phyloP scores from a whole-genome alignment of 306 rosid genomes.

The Corylus heterophylla region DNA sequence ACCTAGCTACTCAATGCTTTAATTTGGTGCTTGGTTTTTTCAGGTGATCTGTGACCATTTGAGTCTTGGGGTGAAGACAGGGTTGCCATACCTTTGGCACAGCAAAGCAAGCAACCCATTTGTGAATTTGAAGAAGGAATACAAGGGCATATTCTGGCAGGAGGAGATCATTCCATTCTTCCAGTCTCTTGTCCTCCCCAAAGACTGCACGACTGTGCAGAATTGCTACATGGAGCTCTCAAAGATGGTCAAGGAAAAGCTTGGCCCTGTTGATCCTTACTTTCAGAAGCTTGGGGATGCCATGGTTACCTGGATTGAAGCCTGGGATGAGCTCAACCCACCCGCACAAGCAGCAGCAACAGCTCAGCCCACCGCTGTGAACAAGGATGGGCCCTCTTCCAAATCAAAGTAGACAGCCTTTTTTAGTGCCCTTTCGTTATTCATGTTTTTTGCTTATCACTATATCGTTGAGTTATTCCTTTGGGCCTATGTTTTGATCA shows the following conservation, averaged over 20 bases:
- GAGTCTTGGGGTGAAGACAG: conserved; percentile 44
- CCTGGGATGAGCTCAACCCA: conserved; percentile 79
- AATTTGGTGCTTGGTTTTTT: conserved; percentile 8
- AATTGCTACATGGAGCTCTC: conserved; percentile 50
- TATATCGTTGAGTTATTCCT: not conserved
- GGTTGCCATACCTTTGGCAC: conserved; percentile 51
- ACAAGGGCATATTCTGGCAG: conserved; percentile 51
- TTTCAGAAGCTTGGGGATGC: conserved; percentile 64
- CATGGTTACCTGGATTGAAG: conserved; percentile 79
- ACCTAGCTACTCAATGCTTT: not conserved
- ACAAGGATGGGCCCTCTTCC: not conserved
- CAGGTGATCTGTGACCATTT: conserved; percentile 54
- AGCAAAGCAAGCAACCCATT: conserved; percentile 63
- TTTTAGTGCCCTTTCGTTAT: not conserved
- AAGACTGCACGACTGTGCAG: conserved; percentile 40
- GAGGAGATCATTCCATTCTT: conserved; percentile 51
- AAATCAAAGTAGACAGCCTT: not conserved
- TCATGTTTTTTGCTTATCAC: not conserved
- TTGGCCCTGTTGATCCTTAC: conserved; percentile 41
- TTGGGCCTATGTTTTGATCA: not conserved
- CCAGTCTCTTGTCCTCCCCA: conserved; percentile 34
- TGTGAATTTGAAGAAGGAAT: conserved; percentile 46
- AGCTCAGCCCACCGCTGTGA: not conserved
- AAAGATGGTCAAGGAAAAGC: conserved; percentile 42
- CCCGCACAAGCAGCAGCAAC: not conserved